phyloP scores from a whole-genome alignment of 2,329 filamentous ascomycete genomes.

The Colletotrichum lindemuthianum region DNA sequence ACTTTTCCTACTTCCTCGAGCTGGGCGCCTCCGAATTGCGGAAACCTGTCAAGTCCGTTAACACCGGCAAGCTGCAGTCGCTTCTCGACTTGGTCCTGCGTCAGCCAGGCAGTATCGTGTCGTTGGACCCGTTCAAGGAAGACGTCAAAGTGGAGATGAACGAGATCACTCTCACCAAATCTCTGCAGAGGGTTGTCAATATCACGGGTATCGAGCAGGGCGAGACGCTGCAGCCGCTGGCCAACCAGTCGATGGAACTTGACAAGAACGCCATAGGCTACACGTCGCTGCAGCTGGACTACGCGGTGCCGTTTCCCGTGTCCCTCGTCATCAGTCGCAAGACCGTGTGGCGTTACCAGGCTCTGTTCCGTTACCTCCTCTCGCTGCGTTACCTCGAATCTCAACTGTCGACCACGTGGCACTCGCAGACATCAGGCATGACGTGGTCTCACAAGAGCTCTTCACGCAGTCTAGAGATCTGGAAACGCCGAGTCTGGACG shows the following conservation, averaged over 20 bases:
- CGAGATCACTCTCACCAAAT: conserved; percentile 90
- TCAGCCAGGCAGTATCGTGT: conserved; percentile 94
- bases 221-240: conserved; percentile 79
- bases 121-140: conserved; percentile 96
- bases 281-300: conserved; percentile 93
- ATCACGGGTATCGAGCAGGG: conserved; percentile 96
- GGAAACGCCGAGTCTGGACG: conserved; percentile 94
- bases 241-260: conserved; percentile 74
- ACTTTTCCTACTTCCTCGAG: conserved; percentile 98
- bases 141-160: conserved; percentile 99
- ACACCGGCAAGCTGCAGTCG: conserved; percentile 92
- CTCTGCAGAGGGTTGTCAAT: conserved; percentile 94
- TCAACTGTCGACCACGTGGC: conserved; percentile 87
- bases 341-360: conserved; percentile 95
- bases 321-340: conserved; percentile 96
- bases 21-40: conserved; percentile 88
- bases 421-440: conserved; percentile 82
- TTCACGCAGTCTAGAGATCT: conserved; percentile 80
- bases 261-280: conserved; percentile 91
- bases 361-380: conserved; percentile 92
- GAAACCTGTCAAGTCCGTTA: conserved; percentile 88
- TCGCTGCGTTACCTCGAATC: conserved; percentile 90
- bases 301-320: conserved; percentile 92
- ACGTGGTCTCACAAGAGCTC: conserved; percentile 86
- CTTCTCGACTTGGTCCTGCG: conserved; percentile 94